Conservation (phyloP, 495 filamentous ascomycete species). For the Penicillium cinerascens region DNA sequence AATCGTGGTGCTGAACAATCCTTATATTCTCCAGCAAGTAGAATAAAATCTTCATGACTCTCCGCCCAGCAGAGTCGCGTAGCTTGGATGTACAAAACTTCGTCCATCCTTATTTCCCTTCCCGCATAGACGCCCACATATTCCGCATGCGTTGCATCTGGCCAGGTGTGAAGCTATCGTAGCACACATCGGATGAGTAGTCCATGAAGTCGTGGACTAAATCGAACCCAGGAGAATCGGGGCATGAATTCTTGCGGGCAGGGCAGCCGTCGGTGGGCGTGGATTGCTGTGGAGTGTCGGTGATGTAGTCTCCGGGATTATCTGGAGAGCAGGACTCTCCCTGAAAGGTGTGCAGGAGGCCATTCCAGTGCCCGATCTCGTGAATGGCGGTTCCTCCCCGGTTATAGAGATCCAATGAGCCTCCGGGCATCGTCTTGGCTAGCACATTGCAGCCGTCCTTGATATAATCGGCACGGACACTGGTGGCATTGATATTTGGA, state of each 20-base stretch:
- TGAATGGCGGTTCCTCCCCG: constrained; percentile 51
- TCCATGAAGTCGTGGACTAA: constrained; percentile 56
- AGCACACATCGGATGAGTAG: constrained; percentile 53
- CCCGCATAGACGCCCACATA: constrained; percentile 45
- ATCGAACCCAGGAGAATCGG: constrained; percentile 41
- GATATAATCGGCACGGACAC: constrained; percentile 35
- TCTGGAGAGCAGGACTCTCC: constrained; percentile 40
- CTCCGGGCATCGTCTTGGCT: constrained; percentile 49
- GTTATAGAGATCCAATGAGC: constrained; percentile 41
- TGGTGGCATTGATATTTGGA: constrained; percentile 32
- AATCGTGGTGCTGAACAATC: neutral
- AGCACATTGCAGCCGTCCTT: constrained; percentile 53
- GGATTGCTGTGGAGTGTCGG: constrained; percentile 51
- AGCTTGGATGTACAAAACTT: neutral
- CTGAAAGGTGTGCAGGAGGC: constrained; percentile 55
- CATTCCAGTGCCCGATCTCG: constrained; percentile 60
- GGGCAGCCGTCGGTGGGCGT: constrained; percentile 51
- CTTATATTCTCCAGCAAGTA: neutral
- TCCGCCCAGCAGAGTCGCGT: neutral
- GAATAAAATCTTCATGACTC: neutral
- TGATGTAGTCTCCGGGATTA: constrained; percentile 48
- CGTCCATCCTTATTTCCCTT: constrained; percentile 30
- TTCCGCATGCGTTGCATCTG: constrained; percentile 44
- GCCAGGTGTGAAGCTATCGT: constrained; percentile 43
- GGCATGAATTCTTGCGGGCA: constrained; percentile 45